Base-by-base conservation (phyloP, 345 rosid genomes). In the Brassica cretica region DNA sequence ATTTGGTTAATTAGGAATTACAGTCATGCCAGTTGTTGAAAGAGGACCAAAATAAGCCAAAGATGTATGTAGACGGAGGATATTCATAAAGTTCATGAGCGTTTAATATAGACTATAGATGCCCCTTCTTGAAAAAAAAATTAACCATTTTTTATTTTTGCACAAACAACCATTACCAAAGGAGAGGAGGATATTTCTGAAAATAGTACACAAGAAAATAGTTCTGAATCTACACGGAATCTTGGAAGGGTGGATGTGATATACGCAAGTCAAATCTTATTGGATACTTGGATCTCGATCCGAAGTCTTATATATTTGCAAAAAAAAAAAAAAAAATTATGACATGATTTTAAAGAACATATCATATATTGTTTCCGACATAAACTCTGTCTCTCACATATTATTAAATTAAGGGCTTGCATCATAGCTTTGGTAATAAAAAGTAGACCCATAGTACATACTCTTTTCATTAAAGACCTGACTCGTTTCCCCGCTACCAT, bases 161-260 rank as follows among this genome's bases (percentile, higher is more conserved):
- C 53, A 89, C 51, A 41, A 41, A 8, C 1, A 41, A 11, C 51
- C 51, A 39, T 39, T 8, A 39, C 44, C 10, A 39, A 9, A 39
- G 46, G 46, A 39, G 46, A 39, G 46, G 46, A 39, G 14, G 46
- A 39, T 39, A 19, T 19, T 19, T 19, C 21, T 19, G 21, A 19
- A 19, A 19, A 19, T 12, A 44, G 53, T 44, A 12, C 15, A 44
- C 55, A 1, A 46, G 16, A 46, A 14, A 14, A 5, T 12, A 46
- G 55, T 6, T 46, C 55, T 46, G 55, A 46, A 46, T 46, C 16
- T 46, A 46, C 18, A 46, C 6, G 55, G 55, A 46, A 46, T 46
- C 2, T 46, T 46, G 55, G 55, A 46, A 46, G 16, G 55, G 55
- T 46, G 16, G 55, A 44, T 19, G 21, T 19, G 21, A 19, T 25